Conservation (phyloP, 192 early-diverging fungal genomes). For the Obelidium mucronatum region DNA sequence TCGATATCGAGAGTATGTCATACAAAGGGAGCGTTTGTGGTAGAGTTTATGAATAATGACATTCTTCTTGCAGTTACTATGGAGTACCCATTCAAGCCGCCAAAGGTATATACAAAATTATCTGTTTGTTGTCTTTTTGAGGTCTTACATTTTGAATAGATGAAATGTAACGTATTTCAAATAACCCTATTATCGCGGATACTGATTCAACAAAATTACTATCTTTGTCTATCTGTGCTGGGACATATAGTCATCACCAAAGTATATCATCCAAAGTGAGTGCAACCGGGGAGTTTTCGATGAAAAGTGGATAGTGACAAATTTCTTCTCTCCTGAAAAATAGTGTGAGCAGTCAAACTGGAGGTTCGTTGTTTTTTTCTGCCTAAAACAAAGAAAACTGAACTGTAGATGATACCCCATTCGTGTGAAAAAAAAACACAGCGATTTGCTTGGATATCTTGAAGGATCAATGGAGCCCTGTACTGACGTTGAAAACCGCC, state of each 20-base stretch:
- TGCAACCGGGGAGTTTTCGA: too few relatives aligned
- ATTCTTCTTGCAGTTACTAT: conserved; percentile 47
- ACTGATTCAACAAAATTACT: too few relatives aligned
- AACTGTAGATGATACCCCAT: too few relatives aligned
- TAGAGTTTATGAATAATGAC: conserved; percentile 7
- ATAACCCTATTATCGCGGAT: not conserved
- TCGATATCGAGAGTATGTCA: conserved; percentile 32
- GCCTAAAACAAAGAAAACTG: too few relatives aligned
- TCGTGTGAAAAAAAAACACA: not conserved
- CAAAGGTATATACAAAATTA: conserved; percentile 50
- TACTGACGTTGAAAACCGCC: conserved; percentile 62
- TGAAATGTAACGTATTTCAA: conserved; percentile 43
- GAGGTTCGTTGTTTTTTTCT: conserved; percentile 34
- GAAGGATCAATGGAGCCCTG: conserved; percentile 64
- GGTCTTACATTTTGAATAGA: conserved; percentile 32
- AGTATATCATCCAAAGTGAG: conserved; percentile 62
- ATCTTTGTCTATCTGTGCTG: too few relatives aligned
- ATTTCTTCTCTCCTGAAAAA: too few relatives aligned
- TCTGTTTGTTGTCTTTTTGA: conserved; percentile 11
- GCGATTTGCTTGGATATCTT: conserved; percentile 64
- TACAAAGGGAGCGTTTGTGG: not conserved
- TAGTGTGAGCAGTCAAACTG: conserved; percentile 62
- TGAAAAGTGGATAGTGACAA: too few relatives aligned
- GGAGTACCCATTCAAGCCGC: conserved; percentile 56
- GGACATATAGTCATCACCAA: conserved; percentile 51